Conservation (phyloP, 169 alveolate genomes). For the Plasmodium cynomolgi region DNA sequence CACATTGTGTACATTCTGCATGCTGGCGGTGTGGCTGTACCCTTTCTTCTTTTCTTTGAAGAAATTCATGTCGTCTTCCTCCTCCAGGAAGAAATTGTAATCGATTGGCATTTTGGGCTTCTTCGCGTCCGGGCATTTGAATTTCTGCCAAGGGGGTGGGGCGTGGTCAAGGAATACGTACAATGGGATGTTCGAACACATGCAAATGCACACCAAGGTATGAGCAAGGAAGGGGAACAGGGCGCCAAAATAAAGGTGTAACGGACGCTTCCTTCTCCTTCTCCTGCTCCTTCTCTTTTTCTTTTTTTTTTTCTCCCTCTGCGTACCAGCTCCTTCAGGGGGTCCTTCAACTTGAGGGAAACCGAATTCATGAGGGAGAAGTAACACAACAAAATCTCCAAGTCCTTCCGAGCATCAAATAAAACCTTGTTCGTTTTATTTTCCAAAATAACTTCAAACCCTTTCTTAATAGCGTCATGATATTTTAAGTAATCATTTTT, state of each 20-base stretch:
- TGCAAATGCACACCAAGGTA: not conserved
- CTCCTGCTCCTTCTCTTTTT: not conserved
- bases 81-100: constrained; percentile 55
- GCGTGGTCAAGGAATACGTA: not conserved
- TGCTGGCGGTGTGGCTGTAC: not conserved
- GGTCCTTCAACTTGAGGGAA: constrained; percentile 56
- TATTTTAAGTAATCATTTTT: constrained; percentile 45
- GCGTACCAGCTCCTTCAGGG: constrained; percentile 52
- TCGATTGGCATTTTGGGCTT: constrained; percentile 23
- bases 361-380: constrained; percentile 72
- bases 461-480: constrained; percentile 61
- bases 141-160: not conserved
- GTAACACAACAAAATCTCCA: constrained; percentile 55
- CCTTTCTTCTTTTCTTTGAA: constrained; percentile 37
- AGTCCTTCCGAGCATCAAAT: constrained; percentile 68
- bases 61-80: constrained; percentile 60
- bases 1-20: not conserved
- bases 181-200: not conserved
- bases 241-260: not conserved
- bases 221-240: not conserved
- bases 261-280: not conserved
- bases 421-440: constrained; percentile 67
- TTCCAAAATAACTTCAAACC: constrained; percentile 50
- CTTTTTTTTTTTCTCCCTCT: not conserved
- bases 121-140: constrained; percentile 16